Conservation (phyloP, 2,329 filamentous ascomycete species). For the Sarocladium oryzae region DNA sequence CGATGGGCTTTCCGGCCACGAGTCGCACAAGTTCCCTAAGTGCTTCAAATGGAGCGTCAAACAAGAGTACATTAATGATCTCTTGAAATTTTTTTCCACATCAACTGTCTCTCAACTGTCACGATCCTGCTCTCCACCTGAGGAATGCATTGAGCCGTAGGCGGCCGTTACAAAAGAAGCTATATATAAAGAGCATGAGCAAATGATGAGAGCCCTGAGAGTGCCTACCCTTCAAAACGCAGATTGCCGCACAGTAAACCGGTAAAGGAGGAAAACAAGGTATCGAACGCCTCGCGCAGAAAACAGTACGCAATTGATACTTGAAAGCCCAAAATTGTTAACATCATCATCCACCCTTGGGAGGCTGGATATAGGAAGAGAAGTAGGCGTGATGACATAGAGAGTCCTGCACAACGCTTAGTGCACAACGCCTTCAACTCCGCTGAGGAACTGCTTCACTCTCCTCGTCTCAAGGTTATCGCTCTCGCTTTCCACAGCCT, state of each 20-base stretch:
- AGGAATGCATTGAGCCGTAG: too few relatives aligned
- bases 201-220: background rate
- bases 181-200: background rate
- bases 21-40: too few relatives aligned
- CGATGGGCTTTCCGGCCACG: too few relatives aligned
- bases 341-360: too few relatives aligned
- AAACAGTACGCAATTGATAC: background rate
- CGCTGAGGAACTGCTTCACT: constrained; percentile 71
- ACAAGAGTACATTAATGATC: too few relatives aligned
- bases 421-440: constrained; percentile 49
- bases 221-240: background rate
- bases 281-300: constrained; percentile 4
- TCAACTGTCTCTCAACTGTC: too few relatives aligned
- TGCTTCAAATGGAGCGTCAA: too few relatives aligned
- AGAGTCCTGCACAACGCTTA: background rate
- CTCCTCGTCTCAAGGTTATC: constrained; percentile 69
- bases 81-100: too few relatives aligned
- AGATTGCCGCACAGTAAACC: background rate
- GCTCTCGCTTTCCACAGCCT: constrained; percentile 83
- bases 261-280: background rate
- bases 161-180: background rate
- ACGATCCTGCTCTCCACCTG: too few relatives aligned
- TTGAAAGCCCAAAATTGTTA: background rate
- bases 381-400: too few relatives aligned
- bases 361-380: too few relatives aligned